A percentile compares a stretch with the other conserved stretches of the same genome.
These are phyloP conservation scores for Phytophthora europaea DNA, from an alignment of 352 stramenopile species.

Conservation along the genomic window DNA sequence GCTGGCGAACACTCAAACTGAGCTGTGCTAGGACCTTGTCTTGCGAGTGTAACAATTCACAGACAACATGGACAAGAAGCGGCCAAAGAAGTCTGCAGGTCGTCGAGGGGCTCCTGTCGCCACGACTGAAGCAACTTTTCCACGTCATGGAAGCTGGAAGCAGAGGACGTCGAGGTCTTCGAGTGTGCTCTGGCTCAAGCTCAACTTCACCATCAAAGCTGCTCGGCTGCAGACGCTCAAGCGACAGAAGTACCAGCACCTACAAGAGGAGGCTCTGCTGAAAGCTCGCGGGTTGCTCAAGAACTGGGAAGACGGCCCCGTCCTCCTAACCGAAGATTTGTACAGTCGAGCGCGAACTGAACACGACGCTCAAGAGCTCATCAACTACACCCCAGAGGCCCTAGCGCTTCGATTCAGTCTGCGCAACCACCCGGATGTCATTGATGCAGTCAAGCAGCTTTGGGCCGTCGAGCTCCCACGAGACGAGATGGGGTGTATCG, in stretches of 20 bases:
- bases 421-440: slow-evolving; percentile 58
- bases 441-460: slow-evolving; percentile 61
- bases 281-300: slow-evolving; percentile 66
- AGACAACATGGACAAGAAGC: slow-evolving; percentile 18
- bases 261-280: slow-evolving; percentile 75
- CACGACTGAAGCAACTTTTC: slow-evolving; percentile 14
- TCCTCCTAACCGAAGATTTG: slow-evolving; percentile 72
- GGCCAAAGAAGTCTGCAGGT: slow-evolving; percentile 24
- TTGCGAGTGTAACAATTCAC: not conserved
- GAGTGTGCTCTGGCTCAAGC: slow-evolving; percentile 73
- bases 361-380: slow-evolving; percentile 59
- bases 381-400: slow-evolving; percentile 79
- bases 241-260: slow-evolving; percentile 77
- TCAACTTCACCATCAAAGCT: slow-evolving; percentile 81
- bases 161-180: slow-evolving; percentile 45
- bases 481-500: slow-evolving; percentile 69
- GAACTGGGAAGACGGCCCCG: slow-evolving; percentile 72
- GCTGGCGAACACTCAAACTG: slow-evolving; percentile 3
- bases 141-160: slow-evolving; percentile 31
- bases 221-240: slow-evolving; percentile 71
- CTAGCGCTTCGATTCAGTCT: slow-evolving; percentile 73
- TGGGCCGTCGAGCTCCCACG: slow-evolving; percentile 69
- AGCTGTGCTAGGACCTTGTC: not conserved
- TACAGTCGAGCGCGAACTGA: slow-evolving; percentile 57
- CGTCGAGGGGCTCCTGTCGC: not conserved